Percentiles rank a stretch among this genome's conserved stretches.
Evolutionary conservation across 495 filamentous ascomycete species (phyloP).

Genomic region (Astrocystis sublimbata): DNA sequence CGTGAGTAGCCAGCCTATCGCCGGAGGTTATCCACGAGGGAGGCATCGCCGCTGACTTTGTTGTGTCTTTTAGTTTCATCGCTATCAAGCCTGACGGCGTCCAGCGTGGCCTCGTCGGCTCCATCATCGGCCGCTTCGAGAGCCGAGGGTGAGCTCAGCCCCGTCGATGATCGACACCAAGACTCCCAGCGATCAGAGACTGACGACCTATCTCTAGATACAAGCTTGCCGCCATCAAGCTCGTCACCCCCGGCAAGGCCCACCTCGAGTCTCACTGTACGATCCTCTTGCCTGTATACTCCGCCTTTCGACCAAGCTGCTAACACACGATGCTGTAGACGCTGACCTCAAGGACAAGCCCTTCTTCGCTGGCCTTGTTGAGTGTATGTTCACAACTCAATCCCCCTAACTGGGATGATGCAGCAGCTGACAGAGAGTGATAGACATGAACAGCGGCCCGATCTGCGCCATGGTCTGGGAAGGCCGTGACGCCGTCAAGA

Average conservation of each 20-base stretch:
- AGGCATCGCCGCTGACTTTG: conserved; percentile 49
- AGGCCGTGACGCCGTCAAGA: conserved; percentile 96
- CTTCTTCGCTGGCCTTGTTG: conserved; percentile 91
- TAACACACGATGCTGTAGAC: conserved; percentile 52
- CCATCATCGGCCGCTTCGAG: conserved; percentile 71
- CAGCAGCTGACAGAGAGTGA: not conserved
- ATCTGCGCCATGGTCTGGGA: conserved; percentile 99
- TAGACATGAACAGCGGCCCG: conserved; percentile 96
- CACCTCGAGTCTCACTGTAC: conserved; percentile 95
- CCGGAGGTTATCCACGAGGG: not conserved
- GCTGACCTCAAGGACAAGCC: conserved; percentile 87
- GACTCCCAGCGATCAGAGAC: not conserved
- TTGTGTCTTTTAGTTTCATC: conserved; percentile 80
- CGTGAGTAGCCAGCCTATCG: conserved; percentile 60
- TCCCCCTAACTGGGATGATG: not conserved
- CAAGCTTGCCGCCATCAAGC: conserved; percentile 98
- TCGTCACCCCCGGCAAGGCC: conserved; percentile 78
- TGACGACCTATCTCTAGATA: conserved; percentile 57
- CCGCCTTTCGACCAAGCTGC: conserved; percentile 29
- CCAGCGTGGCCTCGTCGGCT: conserved; percentile 55
- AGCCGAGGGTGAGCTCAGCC: conserved; percentile 67
- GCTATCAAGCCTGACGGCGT: conserved; percentile 99
- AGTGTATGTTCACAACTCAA: conserved; percentile 57
- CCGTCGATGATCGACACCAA: not conserved
- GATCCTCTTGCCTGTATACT: conserved; percentile 23